Conservation (phyloP, 176 grass and related monocot genomes). For the Pontederia paniculata region DNA sequence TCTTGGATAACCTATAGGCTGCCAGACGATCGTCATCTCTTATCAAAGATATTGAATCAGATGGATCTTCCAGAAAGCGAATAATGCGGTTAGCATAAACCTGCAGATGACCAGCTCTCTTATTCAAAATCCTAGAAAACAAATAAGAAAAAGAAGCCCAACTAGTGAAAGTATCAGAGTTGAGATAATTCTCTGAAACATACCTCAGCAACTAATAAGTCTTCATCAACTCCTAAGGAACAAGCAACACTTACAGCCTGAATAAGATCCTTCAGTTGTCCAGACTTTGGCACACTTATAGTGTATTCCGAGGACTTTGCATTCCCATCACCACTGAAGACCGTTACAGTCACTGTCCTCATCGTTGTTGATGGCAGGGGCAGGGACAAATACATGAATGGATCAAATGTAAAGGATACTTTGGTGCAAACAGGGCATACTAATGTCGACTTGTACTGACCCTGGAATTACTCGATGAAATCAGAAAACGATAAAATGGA, state of each 20-base stretch:
- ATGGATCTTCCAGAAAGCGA: slow-evolving; percentile 77
- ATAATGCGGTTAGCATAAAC: slow-evolving; percentile 73
- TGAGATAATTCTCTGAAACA: slow-evolving; percentile 1
- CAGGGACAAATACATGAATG: slow-evolving; percentile 97
- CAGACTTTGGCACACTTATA: slow-evolving; percentile 72
- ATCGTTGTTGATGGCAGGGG: slow-evolving; percentile 66
- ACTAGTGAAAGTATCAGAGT: background rate
- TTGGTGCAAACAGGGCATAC: slow-evolving; percentile 71
- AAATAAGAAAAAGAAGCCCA: background rate
- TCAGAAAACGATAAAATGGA: background rate
- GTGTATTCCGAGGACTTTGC: slow-evolving; percentile 45
- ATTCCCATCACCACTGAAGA: slow-evolving; percentile 79
- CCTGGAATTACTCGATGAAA: slow-evolving; percentile 34
- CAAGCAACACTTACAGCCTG: slow-evolving; percentile 60
- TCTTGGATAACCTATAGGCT: slow-evolving; percentile 63
- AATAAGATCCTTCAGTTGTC: slow-evolving; percentile 65
- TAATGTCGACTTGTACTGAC: slow-evolving; percentile 88
- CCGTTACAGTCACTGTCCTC: slow-evolving; percentile 69
- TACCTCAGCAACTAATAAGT: slow-evolving; percentile 74
- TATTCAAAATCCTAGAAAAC: background rate
- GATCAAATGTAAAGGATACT: slow-evolving; percentile 76
- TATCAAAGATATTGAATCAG: slow-evolving; percentile 66
- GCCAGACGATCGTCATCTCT: slow-evolving; percentile 80
- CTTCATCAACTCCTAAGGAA: slow-evolving; percentile 66
- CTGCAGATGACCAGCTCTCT: slow-evolving; percentile 23